Evolutionary conservation across 108 stramenopile genomes (phyloP), one percentile per base, ranked within the genome.

Genomic region (Seminavis robusta): DNA sequence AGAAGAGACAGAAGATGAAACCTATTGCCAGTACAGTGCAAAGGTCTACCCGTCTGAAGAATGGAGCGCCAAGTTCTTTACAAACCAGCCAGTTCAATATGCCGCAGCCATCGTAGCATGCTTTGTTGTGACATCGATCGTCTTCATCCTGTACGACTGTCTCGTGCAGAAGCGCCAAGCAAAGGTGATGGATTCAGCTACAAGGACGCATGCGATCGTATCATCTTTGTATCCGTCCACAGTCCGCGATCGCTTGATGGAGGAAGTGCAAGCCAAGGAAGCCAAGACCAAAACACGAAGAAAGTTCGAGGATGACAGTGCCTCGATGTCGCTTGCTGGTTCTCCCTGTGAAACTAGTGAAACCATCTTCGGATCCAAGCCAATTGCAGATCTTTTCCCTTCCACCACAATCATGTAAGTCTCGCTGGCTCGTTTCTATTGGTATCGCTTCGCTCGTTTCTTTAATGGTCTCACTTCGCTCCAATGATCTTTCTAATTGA

Each of bases 341-440:
- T n/a, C n/a, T n/a, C n/a, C n/a, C n/a, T n/a, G n/a, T n/a, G n/a
- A n/a, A n/a, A n/a, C n/a, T n/a, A n/a, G 36, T 13, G 13, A 37
- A 37, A 13, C 36, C 36, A 37, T 37, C 13, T 13, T 37, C 36
- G n/a, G n/a, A 37, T 37, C 36, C 11, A 13, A 37, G 36, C 53
- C 53, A 7, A 54, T 54, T 16, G 53, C 53, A 10, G 53, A 54
- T 7, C 30, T 54, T 7, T 54, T 54, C 33, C 30, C 27, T 7
- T 6, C 8, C 8, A 39, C 38, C 24, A 54, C 53, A 7, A 23
- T 54, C 36, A 36, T 54, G 53, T 54, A n/a, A n/a, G n/a, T n/a
- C n/a, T n/a, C n/a, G n/a, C n/a, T n/a, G n/a, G n/a, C n/a, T n/a
- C n/a, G n/a, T n/a, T n/a, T n/a, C n/a, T n/a, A n/a, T n/a, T n/a